These are phyloP conservation scores for Xenoacremonium recifei DNA, from an alignment of 2,329 filamentous ascomycete genomes.

Conservation along the genomic window DNA sequence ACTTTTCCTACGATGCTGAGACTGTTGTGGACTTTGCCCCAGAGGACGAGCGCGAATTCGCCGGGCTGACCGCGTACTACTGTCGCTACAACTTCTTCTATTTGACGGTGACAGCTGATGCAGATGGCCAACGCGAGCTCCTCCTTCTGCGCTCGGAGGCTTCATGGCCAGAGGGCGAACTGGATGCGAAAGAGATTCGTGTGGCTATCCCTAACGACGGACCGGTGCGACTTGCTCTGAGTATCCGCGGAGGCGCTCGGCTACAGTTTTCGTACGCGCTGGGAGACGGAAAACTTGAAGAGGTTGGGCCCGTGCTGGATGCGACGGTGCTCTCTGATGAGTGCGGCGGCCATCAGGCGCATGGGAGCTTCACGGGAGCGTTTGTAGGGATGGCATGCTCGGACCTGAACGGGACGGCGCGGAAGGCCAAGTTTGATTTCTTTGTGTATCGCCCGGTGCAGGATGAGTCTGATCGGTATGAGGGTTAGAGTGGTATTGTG, in stretches of 20 bases:
- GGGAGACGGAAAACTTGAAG: slow-evolving; percentile 41
- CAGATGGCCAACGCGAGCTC: slow-evolving; percentile 56
- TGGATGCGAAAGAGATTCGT: slow-evolving; percentile 43
- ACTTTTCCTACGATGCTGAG: slow-evolving; percentile 62
- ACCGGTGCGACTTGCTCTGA: slow-evolving; percentile 51
- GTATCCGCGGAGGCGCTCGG: slow-evolving; percentile 49
- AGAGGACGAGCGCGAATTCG: slow-evolving; percentile 58
- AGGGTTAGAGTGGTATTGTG: too few species aligned
- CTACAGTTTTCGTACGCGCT: slow-evolving; percentile 59
- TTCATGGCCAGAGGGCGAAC: slow-evolving; percentile 51
- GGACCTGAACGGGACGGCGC: slow-evolving; percentile 51
- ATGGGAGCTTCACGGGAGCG: slow-evolving; percentile 64
- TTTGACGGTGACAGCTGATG: slow-evolving; percentile 55
- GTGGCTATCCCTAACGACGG: slow-evolving; percentile 53
- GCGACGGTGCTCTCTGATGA: slow-evolving; percentile 61
- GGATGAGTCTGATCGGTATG: slow-evolving; percentile 48
- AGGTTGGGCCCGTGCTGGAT: slow-evolving; percentile 55
- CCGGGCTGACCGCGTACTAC: slow-evolving; percentile 61
- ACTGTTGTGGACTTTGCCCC: slow-evolving; percentile 54
- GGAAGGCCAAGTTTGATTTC: slow-evolving; percentile 49
- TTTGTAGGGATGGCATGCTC: slow-evolving; percentile 57
- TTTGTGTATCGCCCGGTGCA: slow-evolving; percentile 50
- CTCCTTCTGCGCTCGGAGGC: slow-evolving; percentile 56
- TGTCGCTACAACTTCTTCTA: slow-evolving; percentile 66
- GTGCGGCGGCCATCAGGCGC: slow-evolving; percentile 58